phyloP scores from a whole-genome alignment of 163 green algal species.

The Volvox carteri region DNA sequence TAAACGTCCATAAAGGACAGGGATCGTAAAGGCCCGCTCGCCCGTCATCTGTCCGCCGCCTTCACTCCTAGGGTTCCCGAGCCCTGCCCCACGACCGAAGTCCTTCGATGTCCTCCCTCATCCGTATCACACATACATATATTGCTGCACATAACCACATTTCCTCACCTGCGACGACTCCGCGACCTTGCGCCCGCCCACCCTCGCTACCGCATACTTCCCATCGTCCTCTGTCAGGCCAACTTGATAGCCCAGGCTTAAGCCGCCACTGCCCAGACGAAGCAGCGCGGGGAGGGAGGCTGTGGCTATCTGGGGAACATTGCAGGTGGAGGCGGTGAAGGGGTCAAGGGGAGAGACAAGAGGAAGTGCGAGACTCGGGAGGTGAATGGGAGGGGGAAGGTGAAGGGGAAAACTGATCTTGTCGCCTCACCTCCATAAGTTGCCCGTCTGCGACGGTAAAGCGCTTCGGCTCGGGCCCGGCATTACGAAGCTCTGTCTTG shows the following conservation, averaged over 20 bases:
- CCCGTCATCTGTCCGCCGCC: too few species aligned
- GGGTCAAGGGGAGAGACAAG: neutral
- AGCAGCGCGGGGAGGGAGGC: conserved; percentile 67
- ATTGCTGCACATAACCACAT: too few species aligned
- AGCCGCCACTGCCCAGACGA: conserved; percentile 69
- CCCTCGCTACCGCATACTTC: conserved; percentile 44
- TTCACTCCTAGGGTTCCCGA: too few species aligned
- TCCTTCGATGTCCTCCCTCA: too few species aligned
- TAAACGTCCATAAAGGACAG: too few species aligned
- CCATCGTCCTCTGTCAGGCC: conserved; percentile 46
- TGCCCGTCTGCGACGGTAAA: conserved; percentile 73
- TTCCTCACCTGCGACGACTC: conserved; percentile 64
- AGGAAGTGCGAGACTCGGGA: neutral
- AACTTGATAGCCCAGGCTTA: conserved; percentile 70
- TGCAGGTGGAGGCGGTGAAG: neutral
- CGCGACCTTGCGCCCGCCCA: conserved; percentile 56
- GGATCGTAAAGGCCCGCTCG: too few species aligned
- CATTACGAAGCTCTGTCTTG: conserved; percentile 52
- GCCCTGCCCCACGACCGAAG: too few species aligned
- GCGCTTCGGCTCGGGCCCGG: conserved; percentile 68
- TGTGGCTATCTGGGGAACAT: conserved; percentile 63
- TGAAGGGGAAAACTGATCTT: too few species aligned
- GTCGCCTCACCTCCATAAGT: conserved; percentile 50
- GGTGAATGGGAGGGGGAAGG: too few species aligned
- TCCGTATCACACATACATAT: too few species aligned